Base-by-base conservation (phyloP, 2,329 filamentous ascomycete genomes). In the Alternaria hordeiaustralica region DNA sequence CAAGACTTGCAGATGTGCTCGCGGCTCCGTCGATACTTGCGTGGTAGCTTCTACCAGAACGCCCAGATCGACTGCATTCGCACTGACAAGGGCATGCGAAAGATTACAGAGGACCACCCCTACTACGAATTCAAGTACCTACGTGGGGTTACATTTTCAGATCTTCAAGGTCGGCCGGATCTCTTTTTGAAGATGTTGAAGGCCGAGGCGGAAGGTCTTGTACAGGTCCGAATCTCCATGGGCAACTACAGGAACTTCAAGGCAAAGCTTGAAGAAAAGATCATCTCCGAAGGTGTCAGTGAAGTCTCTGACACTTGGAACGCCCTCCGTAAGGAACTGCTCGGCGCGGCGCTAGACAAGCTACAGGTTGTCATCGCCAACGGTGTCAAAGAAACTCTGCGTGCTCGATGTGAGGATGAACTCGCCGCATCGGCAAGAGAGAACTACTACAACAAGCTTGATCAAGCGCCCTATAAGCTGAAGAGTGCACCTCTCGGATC, bases 111-210 rank as follows among this genome's bases (percentile, higher is more conserved):
- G 65, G 90, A 96, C 23, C 94, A 98, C 75, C 93, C 94, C 0
- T 98, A 96, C 80, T 98, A 98, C 78, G 96, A 98, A 80, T 93
- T 99, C 84, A 97, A 99, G 80, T 99, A 99, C 73, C 86, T 99
- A 20, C 89, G 93, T 68, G 94, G 96, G 72, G 94, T 97, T 80
- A 92, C 92, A 8, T 91, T 97, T 65, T 84, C 85, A 45, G 92
- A 96, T 69, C 87, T 98, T 63, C 91, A 93, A 3, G 88, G 89
- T 56, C 90, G 92, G 57, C 96, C 96, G 1, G 94, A 97, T 68
- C 85, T 97, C 25, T 99, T 96, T 78, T 83, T 99, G 60, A 95
- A 96, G 82, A 99, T 99, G 96, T 89, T 98, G 79, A 96, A 94
- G 78, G 96, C 96, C 2, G 96, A 99, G 79, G 92, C 96, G 73